phyloP scores from a whole-genome alignment of 2,329 filamentous ascomycete genomes.

The Clonostachys solani region DNA sequence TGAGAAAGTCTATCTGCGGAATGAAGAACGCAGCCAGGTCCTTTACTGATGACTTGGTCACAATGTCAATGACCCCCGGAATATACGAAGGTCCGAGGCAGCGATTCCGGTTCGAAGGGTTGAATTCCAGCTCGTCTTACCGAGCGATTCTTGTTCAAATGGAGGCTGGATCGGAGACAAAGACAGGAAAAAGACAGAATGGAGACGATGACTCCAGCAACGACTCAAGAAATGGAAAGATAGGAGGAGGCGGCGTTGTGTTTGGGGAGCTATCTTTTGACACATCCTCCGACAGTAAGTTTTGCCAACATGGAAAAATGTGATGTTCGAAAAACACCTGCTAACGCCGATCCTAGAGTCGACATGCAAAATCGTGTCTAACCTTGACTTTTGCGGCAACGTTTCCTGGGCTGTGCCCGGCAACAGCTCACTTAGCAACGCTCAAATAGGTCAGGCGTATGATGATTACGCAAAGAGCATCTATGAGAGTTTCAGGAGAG shows the following conservation, averaged over 20 bases:
- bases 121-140: conserved; percentile 71
- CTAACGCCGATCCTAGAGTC: conserved; percentile 41
- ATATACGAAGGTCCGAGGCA: conserved; percentile 71
- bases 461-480: conserved; percentile 67
- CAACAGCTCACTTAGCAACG: conserved; percentile 59
- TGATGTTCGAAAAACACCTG: no score
- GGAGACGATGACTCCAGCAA: background rate
- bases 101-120: conserved; percentile 77
- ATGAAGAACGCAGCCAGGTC: conserved; percentile 20
- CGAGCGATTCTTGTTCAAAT: conserved; percentile 68
- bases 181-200: no score
- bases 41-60: conserved; percentile 30
- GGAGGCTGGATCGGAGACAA: conserved; percentile 5
- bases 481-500: conserved; percentile 77
- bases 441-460: conserved; percentile 66
- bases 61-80: conserved; percentile 64
- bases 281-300: no score
- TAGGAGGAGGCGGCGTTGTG: background rate
- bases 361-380: conserved; percentile 82
- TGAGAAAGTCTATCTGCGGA: conserved; percentile 76
- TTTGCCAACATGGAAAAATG: no score
- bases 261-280: background rate
- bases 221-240: background rate
- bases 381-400: conserved; percentile 84
- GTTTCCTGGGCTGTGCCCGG: conserved; percentile 89